phyloP scores from a whole-genome alignment of 164 flowering plant species.

The Buxus sempervirens region DNA sequence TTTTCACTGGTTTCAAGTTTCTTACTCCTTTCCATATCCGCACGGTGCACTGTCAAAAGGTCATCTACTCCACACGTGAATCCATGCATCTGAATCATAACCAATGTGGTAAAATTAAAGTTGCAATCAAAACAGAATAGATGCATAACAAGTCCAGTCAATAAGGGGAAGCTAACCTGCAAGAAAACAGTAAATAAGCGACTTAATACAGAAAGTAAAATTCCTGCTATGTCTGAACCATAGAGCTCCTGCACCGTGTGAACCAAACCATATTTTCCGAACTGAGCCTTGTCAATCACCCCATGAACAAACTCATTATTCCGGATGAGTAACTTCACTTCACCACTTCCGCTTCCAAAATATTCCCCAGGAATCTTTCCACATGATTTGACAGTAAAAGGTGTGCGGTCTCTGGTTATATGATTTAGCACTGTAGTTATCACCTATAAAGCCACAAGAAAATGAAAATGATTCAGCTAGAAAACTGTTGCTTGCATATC shows the following conservation, averaged over 20 bases:
- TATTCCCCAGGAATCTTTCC: conserved; percentile 53
- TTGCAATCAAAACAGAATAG: conserved; percentile 4
- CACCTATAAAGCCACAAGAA: conserved; percentile 44
- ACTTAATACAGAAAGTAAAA: conserved; percentile 76
- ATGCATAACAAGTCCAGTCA: background rate
- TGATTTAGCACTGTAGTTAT: conserved; percentile 77
- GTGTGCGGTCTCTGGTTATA: conserved; percentile 57
- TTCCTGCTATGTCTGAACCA: conserved; percentile 78
- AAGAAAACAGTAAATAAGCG: conserved; percentile 75
- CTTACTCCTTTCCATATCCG: conserved; percentile 42
- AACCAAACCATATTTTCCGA: conserved; percentile 87
- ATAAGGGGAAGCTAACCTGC: conserved; percentile 49
- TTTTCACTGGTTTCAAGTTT: conserved; percentile 49
- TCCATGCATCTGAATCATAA: conserved; percentile 68
- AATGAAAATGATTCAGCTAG: conserved; percentile 1
- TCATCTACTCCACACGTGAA: conserved; percentile 98
- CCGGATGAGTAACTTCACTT: conserved; percentile 45
- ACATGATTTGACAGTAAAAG: conserved; percentile 65
- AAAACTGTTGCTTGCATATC: background rate
- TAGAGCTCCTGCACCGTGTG: conserved; percentile 93
- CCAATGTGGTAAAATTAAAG: background rate
- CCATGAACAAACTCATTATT: conserved; percentile 81
- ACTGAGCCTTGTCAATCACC: conserved; percentile 95
- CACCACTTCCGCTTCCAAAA: conserved; percentile 48
- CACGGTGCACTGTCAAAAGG: conserved; percentile 48